These are phyloP conservation scores for Cystobasidium slooffiae DNA, from an alignment of 1,284 basidiomycete species.

Conservation along the genomic window DNA sequence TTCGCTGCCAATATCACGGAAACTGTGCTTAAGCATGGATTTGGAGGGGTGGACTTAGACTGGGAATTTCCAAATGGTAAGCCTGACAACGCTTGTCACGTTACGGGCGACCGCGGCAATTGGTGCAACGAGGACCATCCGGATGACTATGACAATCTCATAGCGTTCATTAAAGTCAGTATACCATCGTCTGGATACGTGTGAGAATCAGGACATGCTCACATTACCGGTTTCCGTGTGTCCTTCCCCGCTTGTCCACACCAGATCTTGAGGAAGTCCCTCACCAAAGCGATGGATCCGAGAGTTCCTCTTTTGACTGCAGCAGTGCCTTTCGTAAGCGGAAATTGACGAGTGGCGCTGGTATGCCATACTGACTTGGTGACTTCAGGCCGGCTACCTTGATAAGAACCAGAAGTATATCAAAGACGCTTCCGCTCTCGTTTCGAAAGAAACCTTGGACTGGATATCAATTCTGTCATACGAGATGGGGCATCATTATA, in stretches of 20 bases:
- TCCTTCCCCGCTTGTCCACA: too few relatives aligned
- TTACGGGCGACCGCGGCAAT: slow-evolving; percentile 13
- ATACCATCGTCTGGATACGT: neutral
- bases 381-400: slow-evolving; percentile 25
- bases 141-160: slow-evolving; percentile 14
- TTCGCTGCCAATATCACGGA: slow-evolving; percentile 10
- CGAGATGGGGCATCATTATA: slow-evolving; percentile 29
- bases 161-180: slow-evolving; percentile 15
- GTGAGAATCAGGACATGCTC: neutral
- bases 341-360: neutral
- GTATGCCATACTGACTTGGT: neutral
- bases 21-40: neutral
- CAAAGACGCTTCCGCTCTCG: slow-evolving; percentile 15
- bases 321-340: slow-evolving; percentile 24
- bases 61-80: slow-evolving; percentile 27
- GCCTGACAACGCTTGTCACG: neutral
- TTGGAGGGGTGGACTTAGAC: slow-evolving; percentile 21
- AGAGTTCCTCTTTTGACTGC: slow-evolving; percentile 32
- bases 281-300: slow-evolving; percentile 3
- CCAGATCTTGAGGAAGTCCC: neutral
- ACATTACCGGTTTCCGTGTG: neutral
- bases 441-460: slow-evolving; percentile 15
- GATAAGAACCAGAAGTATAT: slow-evolving; percentile 9
- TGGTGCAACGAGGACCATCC: slow-evolving; percentile 14
- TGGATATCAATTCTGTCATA: slow-evolving; percentile 36